These are phyloP conservation scores for Boletus holoroseus DNA, from an alignment of 1,284 basidiomycete genomes.

Conservation along the genomic window DNA sequence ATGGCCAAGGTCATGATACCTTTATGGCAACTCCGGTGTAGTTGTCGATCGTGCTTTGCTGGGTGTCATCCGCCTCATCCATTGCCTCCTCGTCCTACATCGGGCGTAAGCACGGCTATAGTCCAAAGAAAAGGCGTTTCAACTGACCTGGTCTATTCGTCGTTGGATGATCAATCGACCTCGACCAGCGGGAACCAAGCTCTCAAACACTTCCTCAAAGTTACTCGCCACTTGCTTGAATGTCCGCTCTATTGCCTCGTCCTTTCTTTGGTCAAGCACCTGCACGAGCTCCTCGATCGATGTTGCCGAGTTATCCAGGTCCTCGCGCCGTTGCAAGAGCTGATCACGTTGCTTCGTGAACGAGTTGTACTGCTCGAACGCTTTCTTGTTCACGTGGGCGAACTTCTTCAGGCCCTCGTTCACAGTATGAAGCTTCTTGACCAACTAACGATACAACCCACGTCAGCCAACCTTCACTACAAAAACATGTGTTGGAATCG, in stretches of 20 bases:
- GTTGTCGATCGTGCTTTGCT: constrained; percentile 79
- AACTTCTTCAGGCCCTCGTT: constrained; percentile 95
- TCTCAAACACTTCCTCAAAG: constrained; percentile 96
- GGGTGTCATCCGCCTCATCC: constrained; percentile 63
- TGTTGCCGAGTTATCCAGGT: constrained; percentile 82
- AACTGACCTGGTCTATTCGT: constrained; percentile 72
- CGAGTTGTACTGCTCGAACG: constrained; percentile 96
- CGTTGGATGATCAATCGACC: constrained; percentile 91
- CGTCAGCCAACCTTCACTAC: constrained; percentile 2
- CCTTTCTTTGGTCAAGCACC: constrained; percentile 93
- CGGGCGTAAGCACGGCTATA: neutral
- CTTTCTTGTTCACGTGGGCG: constrained; percentile 98
- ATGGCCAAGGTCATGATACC: constrained; percentile 29
- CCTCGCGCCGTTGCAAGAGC: constrained; percentile 78
- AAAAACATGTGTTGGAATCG: neutral
- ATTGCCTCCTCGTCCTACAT: constrained; percentile 62
- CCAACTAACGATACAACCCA: constrained; percentile 49
- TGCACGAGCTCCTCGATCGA: constrained; percentile 95
- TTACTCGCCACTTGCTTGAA: constrained; percentile 97
- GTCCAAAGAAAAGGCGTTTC: neutral
- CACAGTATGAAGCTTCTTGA: constrained; percentile 85
- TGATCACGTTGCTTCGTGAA: constrained; percentile 98
- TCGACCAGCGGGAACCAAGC: constrained; percentile 90
- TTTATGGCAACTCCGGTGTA: constrained; percentile 98
- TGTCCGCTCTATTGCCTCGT: constrained; percentile 96